Evolutionary conservation across 2,329 filamentous ascomycete species (phyloP).

Genomic region (Clonostachys rhizophaga): DNA sequence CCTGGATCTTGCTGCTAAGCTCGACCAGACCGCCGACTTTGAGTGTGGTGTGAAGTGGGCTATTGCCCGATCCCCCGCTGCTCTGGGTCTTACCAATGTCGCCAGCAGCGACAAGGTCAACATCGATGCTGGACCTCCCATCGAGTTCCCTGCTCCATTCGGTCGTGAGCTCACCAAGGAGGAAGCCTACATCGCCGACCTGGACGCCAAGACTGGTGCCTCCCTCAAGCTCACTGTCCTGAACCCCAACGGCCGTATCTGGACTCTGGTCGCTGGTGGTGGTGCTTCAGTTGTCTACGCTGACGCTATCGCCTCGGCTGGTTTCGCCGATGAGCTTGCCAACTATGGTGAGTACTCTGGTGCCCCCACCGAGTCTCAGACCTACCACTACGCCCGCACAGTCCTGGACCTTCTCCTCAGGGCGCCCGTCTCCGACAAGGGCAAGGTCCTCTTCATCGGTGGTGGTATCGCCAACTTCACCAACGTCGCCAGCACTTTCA

Average conservation of each 20-base stretch:
- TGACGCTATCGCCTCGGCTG: constrained; percentile 94
- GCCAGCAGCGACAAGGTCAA: constrained; percentile 71
- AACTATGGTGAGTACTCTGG: constrained; percentile 99
- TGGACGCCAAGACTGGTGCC: constrained; percentile 98
- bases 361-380: constrained; percentile 97
- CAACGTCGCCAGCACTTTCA: constrained; percentile 99
- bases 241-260: constrained; percentile 87
- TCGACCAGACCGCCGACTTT: constrained; percentile 98
- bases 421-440: constrained; percentile 75
- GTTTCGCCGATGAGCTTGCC: constrained; percentile 92
- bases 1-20: constrained; percentile 96
- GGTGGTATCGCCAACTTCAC: constrained; percentile 99
- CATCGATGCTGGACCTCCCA: constrained; percentile 93
- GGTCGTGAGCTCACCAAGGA: constrained; percentile 98
- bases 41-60: constrained; percentile 99
- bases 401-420: constrained; percentile 97
- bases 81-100: constrained; percentile 74
- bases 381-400: constrained; percentile 97
- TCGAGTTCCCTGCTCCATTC: constrained; percentile 99
- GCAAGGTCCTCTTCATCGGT: constrained; percentile 99
- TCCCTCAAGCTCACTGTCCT: constrained; percentile 97
- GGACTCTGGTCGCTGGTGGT: constrained; percentile 98
- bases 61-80: constrained; percentile 83
- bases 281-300: constrained; percentile 99
- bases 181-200: constrained; percentile 97